Conservation (phyloP, 805 yeast species). For the Hanseniaspora mollemarum region DNA sequence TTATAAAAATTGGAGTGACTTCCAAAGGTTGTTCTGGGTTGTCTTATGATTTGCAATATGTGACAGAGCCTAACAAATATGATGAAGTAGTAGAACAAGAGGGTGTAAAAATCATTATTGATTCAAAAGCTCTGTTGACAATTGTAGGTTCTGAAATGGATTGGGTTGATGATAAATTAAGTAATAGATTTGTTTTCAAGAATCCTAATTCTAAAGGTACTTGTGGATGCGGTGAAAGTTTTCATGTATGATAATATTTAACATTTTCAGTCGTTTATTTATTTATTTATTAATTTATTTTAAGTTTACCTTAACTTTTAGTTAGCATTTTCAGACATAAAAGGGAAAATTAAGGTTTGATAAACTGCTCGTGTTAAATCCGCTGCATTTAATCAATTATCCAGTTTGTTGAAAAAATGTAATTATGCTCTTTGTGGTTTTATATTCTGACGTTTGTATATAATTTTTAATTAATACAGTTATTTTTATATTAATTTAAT, state of each 20-base stretch:
- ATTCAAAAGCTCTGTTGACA: slow-evolving; percentile 89
- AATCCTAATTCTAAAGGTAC: slow-evolving; percentile 97
- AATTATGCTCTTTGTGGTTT: background rate
- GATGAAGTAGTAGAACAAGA: slow-evolving; percentile 90
- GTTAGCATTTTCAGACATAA: slow-evolving; percentile 8
- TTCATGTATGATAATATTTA: slow-evolving; percentile 56
- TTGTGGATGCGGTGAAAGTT: slow-evolving; percentile 98
- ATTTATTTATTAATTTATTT: slow-evolving; percentile 17
- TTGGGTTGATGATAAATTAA: slow-evolving; percentile 87
- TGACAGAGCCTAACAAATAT: slow-evolving; percentile 80
- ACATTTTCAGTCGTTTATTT: background rate
- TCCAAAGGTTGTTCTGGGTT: slow-evolving; percentile 96
- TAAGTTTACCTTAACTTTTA: slow-evolving; percentile 15
- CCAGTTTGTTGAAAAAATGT: background rate
- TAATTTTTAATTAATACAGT: background rate
- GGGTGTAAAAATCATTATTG: slow-evolving; percentile 83
- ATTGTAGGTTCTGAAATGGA: slow-evolving; percentile 98
- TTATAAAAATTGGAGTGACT: slow-evolving; percentile 84
- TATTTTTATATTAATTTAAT: background rate
- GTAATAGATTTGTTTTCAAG: slow-evolving; percentile 79
- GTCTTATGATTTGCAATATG: slow-evolving; percentile 83
- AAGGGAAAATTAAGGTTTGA: slow-evolving; percentile 20
- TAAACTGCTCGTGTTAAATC: background rate
- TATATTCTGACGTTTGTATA: background rate
- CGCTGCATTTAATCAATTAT: background rate